Percentiles rank a stretch among this genome's conserved stretches.
phyloP scores from a whole-genome alignment of 257 asterid genomes.

The Echium plantagineum region DNA sequence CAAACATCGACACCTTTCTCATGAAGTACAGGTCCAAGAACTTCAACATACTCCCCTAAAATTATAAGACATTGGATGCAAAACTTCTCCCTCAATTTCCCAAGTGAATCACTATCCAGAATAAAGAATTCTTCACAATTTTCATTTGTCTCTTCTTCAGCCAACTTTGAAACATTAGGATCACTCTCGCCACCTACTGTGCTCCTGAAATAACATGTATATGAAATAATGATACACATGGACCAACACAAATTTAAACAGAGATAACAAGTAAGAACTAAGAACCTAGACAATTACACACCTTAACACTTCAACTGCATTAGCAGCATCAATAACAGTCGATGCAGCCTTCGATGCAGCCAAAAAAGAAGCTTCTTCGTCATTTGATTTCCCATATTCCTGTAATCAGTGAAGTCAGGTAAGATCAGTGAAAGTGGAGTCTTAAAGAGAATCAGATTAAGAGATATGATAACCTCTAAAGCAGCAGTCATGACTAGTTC shows the following conservation, averaged over 20 bases:
- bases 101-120: conserved; percentile 57
- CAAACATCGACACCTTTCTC: conserved; percentile 97
- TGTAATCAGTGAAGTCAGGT: conserved; percentile 10
- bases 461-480: conserved; percentile 47
- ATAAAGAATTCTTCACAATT: conserved; percentile 52
- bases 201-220: conserved; percentile 20
- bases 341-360: conserved; percentile 93
- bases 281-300: conserved; percentile 10
- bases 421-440: conserved; percentile 3
- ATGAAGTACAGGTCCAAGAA: conserved; percentile 94
- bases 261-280: too few species aligned
- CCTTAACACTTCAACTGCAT: conserved; percentile 64
- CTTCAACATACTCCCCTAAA: conserved; percentile 97
- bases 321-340: conserved; percentile 85
- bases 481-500: conserved; percentile 94
- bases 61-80: conserved; percentile 85
- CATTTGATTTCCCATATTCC: conserved; percentile 66
- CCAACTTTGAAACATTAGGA: conserved; percentile 35
- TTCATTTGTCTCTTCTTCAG: conserved; percentile 43
- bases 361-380: conserved; percentile 75
- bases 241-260: not conserved
- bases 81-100: conserved; percentile 82
- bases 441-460: not conserved
- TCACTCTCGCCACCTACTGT: conserved; percentile 36
- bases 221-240: not conserved